Evolutionary conservation across 2,329 filamentous ascomycete species (phyloP), one percentile per base, ranked within the genome.

Genomic region (Colletotrichum sp.): DNA sequence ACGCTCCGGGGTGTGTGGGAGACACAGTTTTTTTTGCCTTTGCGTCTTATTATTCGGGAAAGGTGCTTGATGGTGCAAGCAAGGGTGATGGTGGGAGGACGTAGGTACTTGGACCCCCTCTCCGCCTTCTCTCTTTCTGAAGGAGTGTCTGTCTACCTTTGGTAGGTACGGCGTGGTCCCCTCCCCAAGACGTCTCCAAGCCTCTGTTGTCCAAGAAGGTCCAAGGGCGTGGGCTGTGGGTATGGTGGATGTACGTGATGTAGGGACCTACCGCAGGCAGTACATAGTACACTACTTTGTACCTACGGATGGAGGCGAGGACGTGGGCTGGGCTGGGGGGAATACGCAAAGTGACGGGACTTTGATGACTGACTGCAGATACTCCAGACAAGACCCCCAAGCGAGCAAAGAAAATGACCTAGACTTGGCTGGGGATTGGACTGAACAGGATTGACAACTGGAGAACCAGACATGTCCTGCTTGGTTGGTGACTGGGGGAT

Each of bases 41-140:
- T 76, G 70, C 73, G 64, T 75, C 69, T 75, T 66, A 44, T 75
- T 67, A 15, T 72, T 76, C 69, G 69, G 73, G 73, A 59, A 75
- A 64, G 73, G 73, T 16, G 59, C 69, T 67, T 30, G 55, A 72
- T 72, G 62, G 52, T 71, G 72, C 69, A 76, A 72, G 73, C 69
- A 76, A 76, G 73, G 73, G 63, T 76, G 39, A 69, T 69, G 73
- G 69, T 69, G 73, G 69, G 69, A 39, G 65, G 60, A 49, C 5
- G 39, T 49, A 68, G 69, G 30, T 64, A 36, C 60, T 64, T 39
- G 62, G 62, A 64, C 62, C 62, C 62, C 62, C 62, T 57, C 28
- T 18, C 39, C 62, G 21, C 32, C 62, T 30, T 24, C 62, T 65
- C 64, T 44, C 21, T 59, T 16, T 30, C 16, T 12, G 36, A 18